phyloP scores from a whole-genome alignment of 2,329 filamentous ascomycete species.

The Elsinoe fawcettii region DNA sequence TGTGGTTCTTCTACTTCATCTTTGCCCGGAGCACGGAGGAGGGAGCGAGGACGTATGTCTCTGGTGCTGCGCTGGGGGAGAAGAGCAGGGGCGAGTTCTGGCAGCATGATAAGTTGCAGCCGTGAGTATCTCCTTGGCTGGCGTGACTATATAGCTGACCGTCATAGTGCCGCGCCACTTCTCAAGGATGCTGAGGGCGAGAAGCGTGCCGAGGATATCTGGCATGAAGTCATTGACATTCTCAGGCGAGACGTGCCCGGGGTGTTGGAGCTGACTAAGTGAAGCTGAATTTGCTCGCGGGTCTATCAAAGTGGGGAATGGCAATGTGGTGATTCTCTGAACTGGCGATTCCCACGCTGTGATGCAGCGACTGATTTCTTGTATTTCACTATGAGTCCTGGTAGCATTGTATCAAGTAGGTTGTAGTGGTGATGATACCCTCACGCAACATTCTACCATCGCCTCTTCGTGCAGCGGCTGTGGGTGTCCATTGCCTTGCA shows the following conservation, averaged over 20 bases:
- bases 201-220: conserved; percentile 26
- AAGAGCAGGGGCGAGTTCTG: conserved; percentile 31
- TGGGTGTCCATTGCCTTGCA: no score
- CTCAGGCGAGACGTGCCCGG: conserved; percentile 27
- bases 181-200: conserved; percentile 29
- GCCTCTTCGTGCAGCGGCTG: no score
- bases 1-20: conserved; percentile 22
- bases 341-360: no score
- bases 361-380: no score
- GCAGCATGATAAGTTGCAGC: conserved; percentile 29
- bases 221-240: conserved; percentile 29
- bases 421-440: no score
- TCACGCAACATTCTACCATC: no score
- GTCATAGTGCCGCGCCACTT: conserved; percentile 22
- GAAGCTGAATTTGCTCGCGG: background rate
- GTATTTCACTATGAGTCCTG: no score
- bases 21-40: conserved; percentile 25
- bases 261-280: conserved; percentile 10
- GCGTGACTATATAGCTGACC: background rate
- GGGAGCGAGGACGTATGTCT: conserved; percentile 29
- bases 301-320: no score
- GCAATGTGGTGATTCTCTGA: no score
- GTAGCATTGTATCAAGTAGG: no score
- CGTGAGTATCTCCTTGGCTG: conserved; percentile 17
- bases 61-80: conserved; percentile 30